A percentile compares a stretch with the other conserved stretches of the same genome.
Evolutionary conservation across 2,329 filamentous ascomycete genomes (phyloP).

Genomic region (Penicillium sp.): DNA sequence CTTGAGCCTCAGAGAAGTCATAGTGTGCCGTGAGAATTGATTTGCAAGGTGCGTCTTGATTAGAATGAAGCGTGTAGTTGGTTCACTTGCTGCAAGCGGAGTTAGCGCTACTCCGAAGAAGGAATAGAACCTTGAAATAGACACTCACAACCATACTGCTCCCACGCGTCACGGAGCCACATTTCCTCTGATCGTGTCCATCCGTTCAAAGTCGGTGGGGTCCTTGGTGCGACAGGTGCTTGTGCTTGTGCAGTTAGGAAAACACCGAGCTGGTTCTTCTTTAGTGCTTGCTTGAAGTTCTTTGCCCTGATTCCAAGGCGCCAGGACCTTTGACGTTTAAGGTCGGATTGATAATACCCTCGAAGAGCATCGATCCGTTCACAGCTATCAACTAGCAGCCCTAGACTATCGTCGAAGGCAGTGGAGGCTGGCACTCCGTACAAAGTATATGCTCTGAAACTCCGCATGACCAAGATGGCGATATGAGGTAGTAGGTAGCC

Average conservation of each 20-base stretch:
- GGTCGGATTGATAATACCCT: neutral
- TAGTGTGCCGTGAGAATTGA: conserved; percentile 1
- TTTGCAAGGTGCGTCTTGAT: conserved; percentile 3
- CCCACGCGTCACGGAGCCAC: neutral
- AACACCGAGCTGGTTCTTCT: neutral
- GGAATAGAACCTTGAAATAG: neutral
- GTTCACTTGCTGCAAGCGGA: neutral
- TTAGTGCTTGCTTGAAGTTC: conserved; percentile 1
- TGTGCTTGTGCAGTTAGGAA: neutral
- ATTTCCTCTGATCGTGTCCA: conserved; percentile 4
- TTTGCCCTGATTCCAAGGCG: neutral
- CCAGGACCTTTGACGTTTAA: conserved; percentile 1
- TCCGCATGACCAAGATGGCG: conserved; percentile 9
- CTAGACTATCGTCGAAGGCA: conserved; percentile 2
- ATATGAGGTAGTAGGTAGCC: conserved; percentile 15
- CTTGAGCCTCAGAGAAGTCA: conserved; percentile 1
- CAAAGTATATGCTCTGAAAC: conserved; percentile 10
- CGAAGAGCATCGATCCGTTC: conserved; percentile 3
- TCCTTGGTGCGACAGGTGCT: neutral
- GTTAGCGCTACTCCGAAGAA: neutral
- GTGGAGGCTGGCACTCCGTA: conserved; percentile 3
- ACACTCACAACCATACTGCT: conserved; percentile 2
- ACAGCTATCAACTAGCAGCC: conserved; percentile 10
- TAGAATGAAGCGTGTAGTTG: neutral
- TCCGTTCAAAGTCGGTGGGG: neutral